Conservation (phyloP, 139 green algal genomes). For the Zygnema circumcarinatum region DNA sequence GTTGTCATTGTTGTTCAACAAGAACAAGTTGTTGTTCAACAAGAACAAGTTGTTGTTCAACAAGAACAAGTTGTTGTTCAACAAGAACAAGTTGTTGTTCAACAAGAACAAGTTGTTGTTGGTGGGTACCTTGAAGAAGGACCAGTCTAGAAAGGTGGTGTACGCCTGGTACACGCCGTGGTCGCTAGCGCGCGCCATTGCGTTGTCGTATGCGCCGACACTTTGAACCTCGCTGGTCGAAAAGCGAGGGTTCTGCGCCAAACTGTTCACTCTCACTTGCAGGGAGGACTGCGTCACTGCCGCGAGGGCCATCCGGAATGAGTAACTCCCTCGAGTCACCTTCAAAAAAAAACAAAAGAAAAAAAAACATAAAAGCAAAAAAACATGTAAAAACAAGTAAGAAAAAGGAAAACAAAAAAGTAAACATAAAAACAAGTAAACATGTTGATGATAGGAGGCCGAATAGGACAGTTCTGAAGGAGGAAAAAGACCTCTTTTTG, state of each 20-base stretch:
- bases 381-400: too few relatives aligned
- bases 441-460: too few relatives aligned
- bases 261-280: slow-evolving; percentile 21
- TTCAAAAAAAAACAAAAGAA: too few relatives aligned
- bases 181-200: not conserved
- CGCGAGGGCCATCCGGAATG: not conserved
- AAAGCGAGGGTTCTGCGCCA: not conserved
- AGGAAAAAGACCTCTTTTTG: too few relatives aligned
- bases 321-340: not conserved
- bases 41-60: too few relatives aligned
- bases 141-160: not conserved
- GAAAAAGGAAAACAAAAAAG: too few relatives aligned
- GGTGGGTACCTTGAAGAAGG: slow-evolving; percentile 24
- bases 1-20: not conserved
- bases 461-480: too few relatives aligned
- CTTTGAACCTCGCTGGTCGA: not conserved
- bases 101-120: too few relatives aligned
- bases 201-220: not conserved
- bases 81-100: too few relatives aligned
- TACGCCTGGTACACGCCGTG: not conserved
- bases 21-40: not conserved
- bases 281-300: not conserved
- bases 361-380: too few relatives aligned
- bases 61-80: too few relatives aligned
- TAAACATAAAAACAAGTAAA: too few relatives aligned